Evolutionary conservation across 2,329 filamentous ascomycete genomes (phyloP), one percentile per base, ranked within the genome.

Genomic region (Fusarium solani-melongenae): DNA sequence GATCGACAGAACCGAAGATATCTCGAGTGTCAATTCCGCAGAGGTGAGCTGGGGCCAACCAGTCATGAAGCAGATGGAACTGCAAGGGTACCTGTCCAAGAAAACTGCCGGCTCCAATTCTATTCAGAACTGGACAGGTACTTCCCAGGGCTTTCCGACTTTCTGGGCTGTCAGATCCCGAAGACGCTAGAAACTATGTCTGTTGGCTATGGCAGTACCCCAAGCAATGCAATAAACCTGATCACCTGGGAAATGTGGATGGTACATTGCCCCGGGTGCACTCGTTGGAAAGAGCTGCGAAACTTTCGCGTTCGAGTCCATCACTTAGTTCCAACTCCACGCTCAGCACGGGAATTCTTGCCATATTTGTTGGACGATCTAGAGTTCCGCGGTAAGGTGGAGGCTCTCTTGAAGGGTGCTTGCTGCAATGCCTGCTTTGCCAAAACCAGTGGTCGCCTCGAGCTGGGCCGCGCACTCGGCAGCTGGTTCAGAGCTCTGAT

Each of bases 251-350:
- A 59, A 1, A 67, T 75, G 64, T 63, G 63, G 22, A 75, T 76
- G 73, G 57, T 44, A 1, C 64, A 71, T 0, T 76, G 73, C 38
- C 29, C 57, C 4, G 20, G n/a, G 27, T 76, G 73, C 6, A 27
- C 38, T n/a, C n/a, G 44, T 10, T 76, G 74, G 72, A 62, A 72
- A 39, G 74, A 76, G 17, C 4, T 72, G 1, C 62, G 73, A 29
- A 65, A 46, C 2, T 72, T 75, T 44, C 68, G 73, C 6, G 0
- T 66, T 3, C 55, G 53, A 62, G 1, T 2, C 31, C 29, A 31
- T 10, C 29, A 31, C 29, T 9, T 31, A 31, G 29, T 31, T 31
- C 29, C 29, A 31, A 31, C 10, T 9, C 9, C 9, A 31, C 29
- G 8, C 29, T 31, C 29, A 10, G 29, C 10, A 31, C 29, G 29